Conservation (phyloP, 768 basidiomycete genomes). For the Tulasnella sp. region DNA sequence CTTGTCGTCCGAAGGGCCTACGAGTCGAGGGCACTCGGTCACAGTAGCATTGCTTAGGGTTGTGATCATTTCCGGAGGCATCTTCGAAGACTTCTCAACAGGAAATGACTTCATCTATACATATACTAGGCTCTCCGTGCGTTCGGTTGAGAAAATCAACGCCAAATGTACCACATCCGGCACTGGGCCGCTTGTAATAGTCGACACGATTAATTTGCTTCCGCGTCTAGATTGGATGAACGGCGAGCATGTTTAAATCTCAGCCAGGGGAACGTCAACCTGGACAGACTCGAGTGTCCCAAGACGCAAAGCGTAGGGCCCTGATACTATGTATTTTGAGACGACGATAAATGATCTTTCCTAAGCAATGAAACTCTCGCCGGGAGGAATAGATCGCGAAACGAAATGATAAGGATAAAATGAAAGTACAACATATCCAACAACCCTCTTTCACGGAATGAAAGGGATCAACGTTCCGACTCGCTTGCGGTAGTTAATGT, state of each 20-base stretch:
- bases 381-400: neutral
- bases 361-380: neutral
- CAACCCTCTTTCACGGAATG: slow-evolving; percentile 42
- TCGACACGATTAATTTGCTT: too few species aligned
- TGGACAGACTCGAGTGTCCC: too few species aligned
- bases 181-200: too few species aligned
- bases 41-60: neutral
- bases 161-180: too few species aligned
- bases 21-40: neutral
- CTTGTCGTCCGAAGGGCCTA: neutral
- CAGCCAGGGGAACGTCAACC: too few species aligned
- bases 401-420: neutral
- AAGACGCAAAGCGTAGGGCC: too few species aligned
- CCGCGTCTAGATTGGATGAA: too few species aligned
- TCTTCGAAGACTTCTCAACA: neutral
- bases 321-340: too few species aligned
- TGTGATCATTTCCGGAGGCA: neutral
- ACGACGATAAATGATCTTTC: neutral
- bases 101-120: too few species aligned
- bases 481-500: slow-evolving; percentile 60
- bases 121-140: too few species aligned
- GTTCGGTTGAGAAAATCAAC: too few species aligned
- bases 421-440: neutral
- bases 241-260: too few species aligned
- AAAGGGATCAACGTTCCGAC: slow-evolving; percentile 90